Base-by-base conservation (phyloP, 148 eudicot genomes). In the Pouteria glomerata region DNA sequence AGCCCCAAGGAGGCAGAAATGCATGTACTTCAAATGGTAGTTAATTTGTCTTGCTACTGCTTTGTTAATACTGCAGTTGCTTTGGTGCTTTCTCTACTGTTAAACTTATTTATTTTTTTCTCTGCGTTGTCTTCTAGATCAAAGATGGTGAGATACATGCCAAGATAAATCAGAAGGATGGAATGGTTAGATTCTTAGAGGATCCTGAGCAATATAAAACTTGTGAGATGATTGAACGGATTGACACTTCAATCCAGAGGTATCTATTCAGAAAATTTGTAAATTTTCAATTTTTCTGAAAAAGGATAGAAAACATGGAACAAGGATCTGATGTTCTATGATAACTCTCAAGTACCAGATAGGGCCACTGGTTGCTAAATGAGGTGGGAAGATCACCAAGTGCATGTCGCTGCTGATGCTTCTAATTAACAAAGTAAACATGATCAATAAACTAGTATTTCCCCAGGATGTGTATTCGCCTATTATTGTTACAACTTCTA, bases 21-120 rank as follows among this genome's bases (percentile, higher is more conserved):
- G 96, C 96, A 86, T 82, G 98, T 94, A 33, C 97, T 94, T 73
- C 89, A 91, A 79, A 94, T 94, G 98, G 97, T 94, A 86, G 29
- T 45, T 69, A 29, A 23, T 14, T 1, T 59, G 19, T 58, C n/a
- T 15, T 2, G 2, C 35, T 66, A 27, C 42, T 70, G 14, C 56
- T 57, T 39, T 19, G 24, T 68, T 60, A 68, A 14, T 27, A 10
- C 35, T 21, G 16, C 47, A 57, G 13, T 33, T 61, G 16, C 45
- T 21, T 37, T 59, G 31, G 58, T 48, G 42, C 44, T 51, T 68
- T 50, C 10, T 16, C 11, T 19, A 5, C 59, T 66, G 6, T 10
- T 44, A 33, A 15, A 33, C 26, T 30, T 18, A 26, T 30, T 1
- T 69, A 35, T 10, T 24, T 23, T 37, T 33, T 56, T 47, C 14